These are phyloP conservation scores for Ajuga chamaepitys DNA, from an alignment of 257 asterid species.

Conservation along the genomic window DNA sequence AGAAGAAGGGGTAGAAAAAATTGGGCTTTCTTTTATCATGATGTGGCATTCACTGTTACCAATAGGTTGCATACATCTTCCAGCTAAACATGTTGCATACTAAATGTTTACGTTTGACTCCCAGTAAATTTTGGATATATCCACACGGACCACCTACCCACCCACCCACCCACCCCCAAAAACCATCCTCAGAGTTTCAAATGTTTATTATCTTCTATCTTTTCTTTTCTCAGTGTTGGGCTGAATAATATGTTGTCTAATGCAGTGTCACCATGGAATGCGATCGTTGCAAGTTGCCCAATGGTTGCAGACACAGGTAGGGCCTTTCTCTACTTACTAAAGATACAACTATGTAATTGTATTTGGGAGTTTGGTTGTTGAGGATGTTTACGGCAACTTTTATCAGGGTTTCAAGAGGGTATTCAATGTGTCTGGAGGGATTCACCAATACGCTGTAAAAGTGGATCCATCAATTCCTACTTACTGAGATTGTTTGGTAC, in stretches of 20 bases:
- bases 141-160: too few relatives aligned
- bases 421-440: conserved; percentile 84
- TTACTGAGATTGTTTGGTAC: conserved; percentile 33
- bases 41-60: background rate
- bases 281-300: conserved; percentile 91
- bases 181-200: too few relatives aligned
- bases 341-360: background rate
- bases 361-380: background rate
- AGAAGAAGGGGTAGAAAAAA: too few relatives aligned
- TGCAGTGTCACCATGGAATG: conserved; percentile 95
- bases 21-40: background rate
- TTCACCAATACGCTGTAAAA: conserved; percentile 70
- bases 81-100: background rate
- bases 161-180: too few relatives aligned
- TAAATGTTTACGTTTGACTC: background rate
- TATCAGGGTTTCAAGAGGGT: conserved; percentile 80
- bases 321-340: conserved; percentile 11
- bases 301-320: conserved; percentile 94
- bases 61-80: background rate
- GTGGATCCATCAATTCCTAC: conserved; percentile 84
- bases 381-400: conserved; percentile 1
- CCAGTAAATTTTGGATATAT: background rate
- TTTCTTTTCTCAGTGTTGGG: background rate
- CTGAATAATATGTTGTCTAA: conserved; percentile 8
- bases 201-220: background rate